Evolutionary conservation across 129 eudicot species (phyloP).

Genomic region (Tanacetum coccineum): DNA sequence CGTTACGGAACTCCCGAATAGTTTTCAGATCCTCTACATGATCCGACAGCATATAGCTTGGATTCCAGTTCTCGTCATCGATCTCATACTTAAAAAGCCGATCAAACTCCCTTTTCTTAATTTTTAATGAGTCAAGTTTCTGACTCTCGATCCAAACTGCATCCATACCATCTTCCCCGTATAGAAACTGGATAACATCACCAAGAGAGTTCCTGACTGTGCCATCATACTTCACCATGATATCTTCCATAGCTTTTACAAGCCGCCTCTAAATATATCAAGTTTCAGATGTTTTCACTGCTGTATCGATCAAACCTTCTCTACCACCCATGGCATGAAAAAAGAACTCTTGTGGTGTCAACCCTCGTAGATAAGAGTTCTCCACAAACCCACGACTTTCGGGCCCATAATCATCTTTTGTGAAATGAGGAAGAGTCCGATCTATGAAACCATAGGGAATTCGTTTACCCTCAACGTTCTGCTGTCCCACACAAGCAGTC

Average conservation of each 20-base stretch:
- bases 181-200: no score
- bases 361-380: conserved; percentile 84
- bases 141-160: no score
- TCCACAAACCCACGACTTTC: no score
- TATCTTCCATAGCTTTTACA: no score
- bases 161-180: no score
- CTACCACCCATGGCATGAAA: no score
- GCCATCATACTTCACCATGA: no score
- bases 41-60: conserved; percentile 73
- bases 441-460: conserved; percentile 76
- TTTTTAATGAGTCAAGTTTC: conserved; percentile 72
- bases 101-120: conserved; percentile 62
- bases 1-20: conserved; percentile 81
- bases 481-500: no score
- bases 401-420: no score
- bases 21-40: conserved; percentile 85
- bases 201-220: no score
- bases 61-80: conserved; percentile 76
- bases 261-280: conserved; percentile 59
- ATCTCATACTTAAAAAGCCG: conserved; percentile 59
- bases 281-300: conserved; percentile 96
- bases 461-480: no score
- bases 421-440: conserved; percentile 60
- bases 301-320: no score
- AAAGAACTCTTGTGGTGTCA: conserved; percentile 65